Evolutionary conservation across 2,329 filamentous ascomycete genomes (phyloP), one percentile per base, ranked within the genome.

Genomic region (Aspergillus fructus): DNA sequence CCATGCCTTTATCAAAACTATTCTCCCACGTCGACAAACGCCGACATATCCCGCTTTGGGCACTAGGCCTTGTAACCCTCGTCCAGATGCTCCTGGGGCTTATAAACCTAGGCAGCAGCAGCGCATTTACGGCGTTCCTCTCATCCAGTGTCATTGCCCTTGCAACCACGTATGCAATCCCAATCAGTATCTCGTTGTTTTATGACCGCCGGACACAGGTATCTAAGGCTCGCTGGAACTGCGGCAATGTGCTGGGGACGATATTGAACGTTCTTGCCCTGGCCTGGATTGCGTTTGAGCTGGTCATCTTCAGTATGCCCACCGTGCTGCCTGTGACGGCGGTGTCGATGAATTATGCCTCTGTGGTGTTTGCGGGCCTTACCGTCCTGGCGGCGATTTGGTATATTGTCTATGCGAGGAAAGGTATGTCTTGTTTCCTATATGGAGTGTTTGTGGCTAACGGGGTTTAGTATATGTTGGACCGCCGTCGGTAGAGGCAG

Each of bases 141-240:
- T 81, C 78, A 1, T 82, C 85, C 2, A 83, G 83, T 3, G 82
- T 85, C 17, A 83, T 85, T 53, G 81, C 78, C 0, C 72, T 86
- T 24, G 81, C 83, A 0, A 74, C 83, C 5, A 80, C 78, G 0
- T 86, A 86, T 59, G 80, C 78, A 0, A 82, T 85, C 19, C 83
- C 83, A 1, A 84, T 86, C 43, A 67, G 71, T 8, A 76, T 84
- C 60, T 83, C 78, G 45, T 65, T 85, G 19, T 68, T 78, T 40
- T 71, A 80, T 57, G 68, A 73, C 3, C 78, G 81, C 1, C 66
- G 61, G 8, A 81, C 42, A 7, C 42, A 81, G 57, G 81, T 84
- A 1, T 73, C 74, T 12, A 69, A 65, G n/a, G 81, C 81, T 1
- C 69, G 67, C 9, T 84, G 80, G 78, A 81, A 74, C 23, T 78